Conservation (phyloP, 139 green algal genomes). For the Picochlorum sp. region DNA sequence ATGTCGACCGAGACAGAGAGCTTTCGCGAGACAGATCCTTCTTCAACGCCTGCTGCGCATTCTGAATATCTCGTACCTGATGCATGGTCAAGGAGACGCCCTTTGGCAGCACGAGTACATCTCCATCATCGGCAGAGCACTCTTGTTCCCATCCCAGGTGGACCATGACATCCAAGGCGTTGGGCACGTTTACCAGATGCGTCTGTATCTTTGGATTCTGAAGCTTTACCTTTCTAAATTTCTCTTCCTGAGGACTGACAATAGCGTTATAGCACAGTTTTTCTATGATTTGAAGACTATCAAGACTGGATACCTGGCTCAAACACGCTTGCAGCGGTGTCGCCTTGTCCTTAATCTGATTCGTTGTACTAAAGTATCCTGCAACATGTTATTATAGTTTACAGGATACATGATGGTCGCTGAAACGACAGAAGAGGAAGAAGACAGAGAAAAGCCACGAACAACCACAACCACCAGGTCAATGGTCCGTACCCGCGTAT, state of each 20-base stretch:
- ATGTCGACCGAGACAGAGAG: slow-evolving; percentile 1
- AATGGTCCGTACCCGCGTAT: no score
- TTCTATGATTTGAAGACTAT: slow-evolving; percentile 23
- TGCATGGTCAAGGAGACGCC: slow-evolving; percentile 21
- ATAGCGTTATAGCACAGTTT: slow-evolving; percentile 23
- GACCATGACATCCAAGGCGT: slow-evolving; percentile 20
- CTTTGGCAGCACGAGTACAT: slow-evolving; percentile 15
- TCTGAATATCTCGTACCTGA: slow-evolving; percentile 31
- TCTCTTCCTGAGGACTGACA: slow-evolving; percentile 16
- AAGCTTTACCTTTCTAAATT: slow-evolving; percentile 20
- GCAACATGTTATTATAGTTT: no score
- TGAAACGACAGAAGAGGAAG: no score
- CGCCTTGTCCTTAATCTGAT: slow-evolving; percentile 15
- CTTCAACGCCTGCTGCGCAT: slow-evolving; percentile 27
- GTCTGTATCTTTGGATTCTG: slow-evolving; percentile 28
- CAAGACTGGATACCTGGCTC: background rate
- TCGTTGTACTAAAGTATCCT: slow-evolving; percentile 24
- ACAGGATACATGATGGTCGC: no score
- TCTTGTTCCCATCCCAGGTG: slow-evolving; percentile 30
- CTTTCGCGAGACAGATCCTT: slow-evolving; percentile 8
- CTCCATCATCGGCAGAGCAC: slow-evolving; percentile 16
- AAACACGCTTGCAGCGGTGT: slow-evolving; percentile 7
- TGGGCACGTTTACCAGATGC: slow-evolving; percentile 8
- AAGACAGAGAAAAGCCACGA: no score
- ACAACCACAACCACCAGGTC: no score